These are phyloP conservation scores for Ogataea minuta DNA, from an alignment of 805 yeast genomes.

Conservation along the genomic window DNA sequence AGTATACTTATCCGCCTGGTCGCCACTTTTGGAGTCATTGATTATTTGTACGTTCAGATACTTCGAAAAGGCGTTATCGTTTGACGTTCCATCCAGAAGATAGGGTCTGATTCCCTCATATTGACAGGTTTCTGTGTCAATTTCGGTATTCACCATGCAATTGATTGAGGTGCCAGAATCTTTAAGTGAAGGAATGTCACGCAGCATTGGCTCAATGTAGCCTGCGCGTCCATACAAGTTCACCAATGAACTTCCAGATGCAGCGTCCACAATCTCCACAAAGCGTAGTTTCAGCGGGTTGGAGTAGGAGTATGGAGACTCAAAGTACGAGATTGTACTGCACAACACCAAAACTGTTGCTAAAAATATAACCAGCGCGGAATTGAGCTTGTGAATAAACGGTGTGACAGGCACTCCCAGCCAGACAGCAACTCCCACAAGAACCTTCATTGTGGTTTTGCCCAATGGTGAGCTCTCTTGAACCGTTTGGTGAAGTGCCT, in stretches of 20 bases:
- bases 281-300: slow-evolving; percentile 74
- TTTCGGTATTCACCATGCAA: slow-evolving; percentile 38
- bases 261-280: slow-evolving; percentile 54
- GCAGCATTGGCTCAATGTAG: slow-evolving; percentile 44
- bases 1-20: slow-evolving; percentile 43
- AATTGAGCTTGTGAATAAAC: slow-evolving; percentile 65
- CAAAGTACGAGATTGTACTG: slow-evolving; percentile 36
- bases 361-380: slow-evolving; percentile 46
- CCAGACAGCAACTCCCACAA: slow-evolving; percentile 36
- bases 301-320: slow-evolving; percentile 56
- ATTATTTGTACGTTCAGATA: slow-evolving; percentile 52
- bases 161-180: slow-evolving; percentile 23
- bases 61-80: slow-evolving; percentile 37
- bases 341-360: slow-evolving; percentile 39
- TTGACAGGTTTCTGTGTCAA: slow-evolving; percentile 52
- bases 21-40: slow-evolving; percentile 42
- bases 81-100: slow-evolving; percentile 38
- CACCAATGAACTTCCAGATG: slow-evolving; percentile 36
- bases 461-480: slow-evolving; percentile 60
- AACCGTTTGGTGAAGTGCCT: slow-evolving; percentile 66
- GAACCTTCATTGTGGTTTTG: slow-evolving; percentile 34
- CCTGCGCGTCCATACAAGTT: slow-evolving; percentile 52
- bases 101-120: slow-evolving; percentile 52
- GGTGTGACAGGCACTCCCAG: slow-evolving; percentile 58
- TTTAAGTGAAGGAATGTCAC: slow-evolving; percentile 66